Conservation (phyloP, 768 basidiomycete species). For the Mycena polygramma region DNA sequence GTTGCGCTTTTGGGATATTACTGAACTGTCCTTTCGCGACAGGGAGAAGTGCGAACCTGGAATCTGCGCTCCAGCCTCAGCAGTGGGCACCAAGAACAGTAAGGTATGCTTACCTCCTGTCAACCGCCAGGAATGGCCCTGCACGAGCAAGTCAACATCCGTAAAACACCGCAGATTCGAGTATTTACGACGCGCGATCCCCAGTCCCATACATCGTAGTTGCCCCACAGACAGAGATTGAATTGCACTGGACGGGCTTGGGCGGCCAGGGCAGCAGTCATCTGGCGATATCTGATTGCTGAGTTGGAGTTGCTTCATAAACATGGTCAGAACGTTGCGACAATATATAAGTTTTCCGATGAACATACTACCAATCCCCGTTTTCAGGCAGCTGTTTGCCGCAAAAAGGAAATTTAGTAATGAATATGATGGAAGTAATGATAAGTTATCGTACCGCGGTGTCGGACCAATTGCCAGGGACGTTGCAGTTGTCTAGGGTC, state of each 20-base stretch:
- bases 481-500: slow-evolving; percentile 68
- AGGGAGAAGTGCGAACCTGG: background rate
- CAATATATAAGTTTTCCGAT: background rate
- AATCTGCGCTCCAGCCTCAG: slow-evolving; percentile 4
- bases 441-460: slow-evolving; percentile 5
- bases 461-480: slow-evolving; percentile 67
- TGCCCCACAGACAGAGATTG: slow-evolving; percentile 69
- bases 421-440: slow-evolving; percentile 26
- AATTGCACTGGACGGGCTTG: slow-evolving; percentile 62
- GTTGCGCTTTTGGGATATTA: slow-evolving; percentile 47
- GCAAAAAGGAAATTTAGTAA: background rate
- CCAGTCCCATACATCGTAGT: slow-evolving; percentile 67
- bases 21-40: background rate
- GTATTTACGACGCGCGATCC: slow-evolving; percentile 63
- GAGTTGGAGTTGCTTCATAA: slow-evolving; percentile 64
- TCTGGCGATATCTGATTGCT: slow-evolving; percentile 67
- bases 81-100: background rate
- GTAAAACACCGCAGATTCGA: background rate
- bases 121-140: slow-evolving; percentile 69
- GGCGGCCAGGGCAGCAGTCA: slow-evolving; percentile 64
- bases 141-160: background rate
- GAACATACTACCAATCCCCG: slow-evolving; percentile 64
- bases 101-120: slow-evolving; percentile 51
- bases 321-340: background rate
- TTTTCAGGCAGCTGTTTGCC: slow-evolving; percentile 47